Conservation (phyloP, 1,139 yeast genomes). For the Diutina sp. region DNA sequence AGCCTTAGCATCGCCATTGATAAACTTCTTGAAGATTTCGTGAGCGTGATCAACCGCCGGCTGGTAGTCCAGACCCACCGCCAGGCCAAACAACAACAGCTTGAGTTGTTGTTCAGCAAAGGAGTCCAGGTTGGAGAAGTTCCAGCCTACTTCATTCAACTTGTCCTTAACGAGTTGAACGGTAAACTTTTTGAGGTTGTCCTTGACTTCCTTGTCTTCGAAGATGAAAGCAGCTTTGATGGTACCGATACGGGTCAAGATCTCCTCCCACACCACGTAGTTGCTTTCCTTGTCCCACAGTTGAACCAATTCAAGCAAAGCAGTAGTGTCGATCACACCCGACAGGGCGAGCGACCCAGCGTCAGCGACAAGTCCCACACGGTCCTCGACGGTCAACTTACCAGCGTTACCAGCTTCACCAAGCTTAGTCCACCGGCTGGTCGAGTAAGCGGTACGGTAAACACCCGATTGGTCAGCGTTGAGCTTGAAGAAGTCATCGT, state of each 20-base stretch:
- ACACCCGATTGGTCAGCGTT: slow-evolving; percentile 79
- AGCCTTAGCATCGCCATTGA: slow-evolving; percentile 55
- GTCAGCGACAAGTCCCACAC: slow-evolving; percentile 80
- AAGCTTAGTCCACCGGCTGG: slow-evolving; percentile 62
- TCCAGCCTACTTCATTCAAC: slow-evolving; percentile 57
- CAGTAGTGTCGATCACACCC: slow-evolving; percentile 59
- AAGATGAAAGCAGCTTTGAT: slow-evolving; percentile 58
- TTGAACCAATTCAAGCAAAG: slow-evolving; percentile 49
- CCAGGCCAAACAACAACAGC: slow-evolving; percentile 56
- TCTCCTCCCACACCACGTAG: slow-evolving; percentile 73
- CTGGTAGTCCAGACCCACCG: slow-evolving; percentile 48
- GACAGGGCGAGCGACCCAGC: slow-evolving; percentile 61
- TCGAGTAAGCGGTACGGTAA: slow-evolving; percentile 67
- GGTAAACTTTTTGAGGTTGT: slow-evolving; percentile 47
- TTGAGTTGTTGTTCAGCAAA: slow-evolving; percentile 69
- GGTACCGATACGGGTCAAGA: slow-evolving; percentile 39
- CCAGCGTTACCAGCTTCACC: slow-evolving; percentile 60
- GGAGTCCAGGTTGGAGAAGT: slow-evolving; percentile 46
- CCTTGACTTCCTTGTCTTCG: slow-evolving; percentile 43
- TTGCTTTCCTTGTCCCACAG: slow-evolving; percentile 58
- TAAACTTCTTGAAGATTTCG: slow-evolving; percentile 43
- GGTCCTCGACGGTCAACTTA: slow-evolving; percentile 64
- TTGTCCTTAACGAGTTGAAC: slow-evolving; percentile 49
- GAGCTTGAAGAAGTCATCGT: slow-evolving; percentile 50
- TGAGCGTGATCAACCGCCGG: slow-evolving; percentile 41